Conservation (phyloP, 163 green algal genomes). For the Chlamydomonas reinhardtii region DNA sequence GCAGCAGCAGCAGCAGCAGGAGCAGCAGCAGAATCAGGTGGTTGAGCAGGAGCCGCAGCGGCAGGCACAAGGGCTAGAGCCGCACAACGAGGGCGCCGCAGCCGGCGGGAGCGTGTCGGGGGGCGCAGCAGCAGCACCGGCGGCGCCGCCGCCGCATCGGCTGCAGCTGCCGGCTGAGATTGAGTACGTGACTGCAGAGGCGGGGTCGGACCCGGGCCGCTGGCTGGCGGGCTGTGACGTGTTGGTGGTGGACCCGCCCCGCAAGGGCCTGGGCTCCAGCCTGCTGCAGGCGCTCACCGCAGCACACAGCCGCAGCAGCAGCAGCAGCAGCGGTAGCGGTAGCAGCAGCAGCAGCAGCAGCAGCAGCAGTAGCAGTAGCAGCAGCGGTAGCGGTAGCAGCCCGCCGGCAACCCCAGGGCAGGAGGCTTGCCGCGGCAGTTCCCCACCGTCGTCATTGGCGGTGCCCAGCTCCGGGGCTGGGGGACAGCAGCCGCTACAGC, state of each 20-base stretch:
- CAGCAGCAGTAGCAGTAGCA: background rate
- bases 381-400: too few species aligned
- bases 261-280: constrained; percentile 77
- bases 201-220: constrained; percentile 4
- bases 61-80: too few species aligned
- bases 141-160: constrained; percentile 33
- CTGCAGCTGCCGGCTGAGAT: constrained; percentile 13
- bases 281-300: constrained; percentile 68
- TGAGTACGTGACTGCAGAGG: constrained; percentile 42
- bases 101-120: too few species aligned
- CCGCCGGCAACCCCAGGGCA: too few species aligned
- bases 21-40: background rate
- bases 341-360: background rate
- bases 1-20: background rate
- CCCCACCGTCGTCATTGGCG: too few species aligned
- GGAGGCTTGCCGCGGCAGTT: too few species aligned
- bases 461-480: too few species aligned
- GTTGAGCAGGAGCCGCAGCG: too few species aligned
- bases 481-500: too few species aligned
- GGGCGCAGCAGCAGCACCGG: too few species aligned
- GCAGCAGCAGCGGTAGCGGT: background rate
- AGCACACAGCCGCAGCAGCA: background rate
- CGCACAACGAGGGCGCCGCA: too few species aligned
- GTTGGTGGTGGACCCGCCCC: constrained; percentile 79
- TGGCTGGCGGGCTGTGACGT: constrained; percentile 69